phyloP scores from a whole-genome alignment of 2,329 filamentous ascomycete species.

The Curvularia lunata region DNA sequence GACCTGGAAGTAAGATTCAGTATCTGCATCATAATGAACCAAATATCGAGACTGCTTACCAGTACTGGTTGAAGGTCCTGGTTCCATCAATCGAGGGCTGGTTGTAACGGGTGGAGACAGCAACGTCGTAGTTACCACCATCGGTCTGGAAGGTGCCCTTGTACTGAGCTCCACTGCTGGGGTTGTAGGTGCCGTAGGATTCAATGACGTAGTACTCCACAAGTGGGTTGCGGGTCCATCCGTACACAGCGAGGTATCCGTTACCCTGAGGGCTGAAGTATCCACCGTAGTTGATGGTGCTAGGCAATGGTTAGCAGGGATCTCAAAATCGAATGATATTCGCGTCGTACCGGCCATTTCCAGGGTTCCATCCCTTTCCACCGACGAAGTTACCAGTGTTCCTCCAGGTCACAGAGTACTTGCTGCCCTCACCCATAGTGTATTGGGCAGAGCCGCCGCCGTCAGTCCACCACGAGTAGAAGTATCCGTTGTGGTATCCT shows the following conservation, averaged over 20 bases:
- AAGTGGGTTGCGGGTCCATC: conserved; percentile 60
- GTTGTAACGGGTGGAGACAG: conserved; percentile 55
- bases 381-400: conserved; percentile 35
- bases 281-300: conserved; percentile 27
- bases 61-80: conserved; percentile 61
- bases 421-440: conserved; percentile 30
- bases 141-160: conserved; percentile 60
- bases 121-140: conserved; percentile 60
- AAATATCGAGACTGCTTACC: conserved; percentile 41
- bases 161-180: conserved; percentile 51
- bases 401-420: conserved; percentile 32
- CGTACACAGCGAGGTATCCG: conserved; percentile 55
- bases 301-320: not conserved
- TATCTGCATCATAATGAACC: not conserved
- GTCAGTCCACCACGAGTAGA: conserved; percentile 67
- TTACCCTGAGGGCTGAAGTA: conserved; percentile 27
- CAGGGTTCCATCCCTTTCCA: conserved; percentile 40
- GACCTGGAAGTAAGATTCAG: conserved; percentile 1
- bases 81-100: conserved; percentile 61
- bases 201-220: conserved; percentile 66
- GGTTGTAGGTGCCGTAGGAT: conserved; percentile 55
- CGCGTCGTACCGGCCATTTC: conserved; percentile 54
- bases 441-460: conserved; percentile 42
- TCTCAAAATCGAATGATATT: not conserved
- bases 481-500: conserved; percentile 57